A percentile compares a stretch with the other conserved stretches of the same genome.
Evolutionary conservation across 495 filamentous ascomycete species (phyloP).

Genomic region (Pyrenula aspistea): DNA sequence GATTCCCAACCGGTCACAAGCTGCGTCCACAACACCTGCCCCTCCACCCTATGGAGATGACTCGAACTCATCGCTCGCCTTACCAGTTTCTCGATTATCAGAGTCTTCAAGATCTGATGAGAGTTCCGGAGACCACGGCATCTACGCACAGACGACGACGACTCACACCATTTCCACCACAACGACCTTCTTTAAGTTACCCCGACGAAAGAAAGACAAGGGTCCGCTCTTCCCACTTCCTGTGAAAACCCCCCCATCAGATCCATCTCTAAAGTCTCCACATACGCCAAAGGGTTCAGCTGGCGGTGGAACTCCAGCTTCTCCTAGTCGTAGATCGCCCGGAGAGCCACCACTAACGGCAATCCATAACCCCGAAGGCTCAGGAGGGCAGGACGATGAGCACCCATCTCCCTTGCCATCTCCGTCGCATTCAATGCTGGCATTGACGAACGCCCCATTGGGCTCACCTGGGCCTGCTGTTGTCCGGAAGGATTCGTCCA

Average conservation of each 20-base stretch:
- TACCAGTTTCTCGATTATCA: constrained; percentile 62
- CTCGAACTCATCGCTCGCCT: constrained; percentile 49
- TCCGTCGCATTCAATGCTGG: constrained; percentile 39
- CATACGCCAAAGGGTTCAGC: constrained; percentile 10
- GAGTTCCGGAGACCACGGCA: constrained; percentile 64
- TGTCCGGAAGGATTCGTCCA: constrained; percentile 48
- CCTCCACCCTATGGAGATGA: constrained; percentile 57
- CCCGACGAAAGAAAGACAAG: constrained; percentile 70
- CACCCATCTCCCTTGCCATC: constrained; percentile 41
- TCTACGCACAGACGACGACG: constrained; percentile 50
- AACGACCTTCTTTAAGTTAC: constrained; percentile 68
- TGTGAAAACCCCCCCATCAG: constrained; percentile 38
- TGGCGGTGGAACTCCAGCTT: constrained; percentile 4
- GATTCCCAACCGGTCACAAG: constrained; percentile 50
- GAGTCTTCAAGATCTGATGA: constrained; percentile 88
- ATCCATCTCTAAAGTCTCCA: constrained; percentile 6
- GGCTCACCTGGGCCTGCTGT: constrained; percentile 20
- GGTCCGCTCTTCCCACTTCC: constrained; percentile 81
- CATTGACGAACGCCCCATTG: constrained; percentile 22
- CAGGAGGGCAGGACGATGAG: constrained; percentile 22
- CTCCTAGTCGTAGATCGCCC: constrained; percentile 8
- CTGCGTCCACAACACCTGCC: constrained; percentile 30
- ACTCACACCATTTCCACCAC: constrained; percentile 51
- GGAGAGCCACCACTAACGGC: constrained; percentile 16
- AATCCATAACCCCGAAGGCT: constrained; percentile 16